Conservation (phyloP, 345 rosid genomes). For the Eucalyptus rudis region DNA sequence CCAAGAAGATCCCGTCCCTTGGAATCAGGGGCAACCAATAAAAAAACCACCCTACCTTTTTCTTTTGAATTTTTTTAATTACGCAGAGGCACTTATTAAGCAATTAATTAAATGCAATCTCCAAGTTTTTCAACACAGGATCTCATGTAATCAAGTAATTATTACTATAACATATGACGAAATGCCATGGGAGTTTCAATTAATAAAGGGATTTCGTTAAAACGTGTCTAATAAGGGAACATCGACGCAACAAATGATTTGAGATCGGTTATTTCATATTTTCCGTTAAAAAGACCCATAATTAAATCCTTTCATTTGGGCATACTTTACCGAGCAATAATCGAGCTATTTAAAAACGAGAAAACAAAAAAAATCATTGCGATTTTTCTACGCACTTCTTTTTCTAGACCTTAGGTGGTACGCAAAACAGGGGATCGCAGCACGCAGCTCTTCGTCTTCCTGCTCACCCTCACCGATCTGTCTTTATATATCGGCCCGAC, state of each 20-base stretch:
- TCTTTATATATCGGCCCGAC: too few relatives aligned
- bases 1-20: background rate
- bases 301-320: background rate
- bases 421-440: slow-evolving; percentile 1
- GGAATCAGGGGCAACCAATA: background rate
- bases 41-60: background rate
- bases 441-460: background rate
- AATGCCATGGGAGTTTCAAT: background rate
- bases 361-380: background rate
- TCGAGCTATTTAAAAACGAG: too few relatives aligned
- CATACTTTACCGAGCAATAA: background rate
- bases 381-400: background rate
- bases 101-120: background rate
- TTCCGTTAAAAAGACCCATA: background rate
- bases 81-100: background rate
- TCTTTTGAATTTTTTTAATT: background rate
- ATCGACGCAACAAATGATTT: background rate
- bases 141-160: background rate
- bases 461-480: background rate
- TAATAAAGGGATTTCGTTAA: background rate
- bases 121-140: too few relatives aligned
- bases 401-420: background rate
- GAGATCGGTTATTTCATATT: background rate
- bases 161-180: background rate
- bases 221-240: background rate